These are phyloP conservation scores for Herpetomonas samuelpessoai DNA, from an alignment of 208 protist species.

Conservation along the genomic window DNA sequence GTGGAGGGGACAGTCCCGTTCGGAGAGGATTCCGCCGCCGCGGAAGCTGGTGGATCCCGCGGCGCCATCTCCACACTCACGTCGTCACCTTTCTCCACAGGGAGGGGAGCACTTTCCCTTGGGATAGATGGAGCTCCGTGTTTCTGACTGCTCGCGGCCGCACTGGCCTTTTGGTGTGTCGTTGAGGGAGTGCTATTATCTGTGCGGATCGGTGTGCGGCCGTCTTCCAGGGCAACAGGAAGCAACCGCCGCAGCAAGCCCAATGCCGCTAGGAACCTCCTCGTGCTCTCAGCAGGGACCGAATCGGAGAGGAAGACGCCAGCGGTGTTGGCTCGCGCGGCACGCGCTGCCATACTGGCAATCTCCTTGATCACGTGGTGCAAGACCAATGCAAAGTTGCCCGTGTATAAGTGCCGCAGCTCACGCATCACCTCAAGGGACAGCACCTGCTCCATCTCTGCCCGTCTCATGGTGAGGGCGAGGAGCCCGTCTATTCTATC, in stretches of 20 bases:
- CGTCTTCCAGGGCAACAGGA: conserved; percentile 67
- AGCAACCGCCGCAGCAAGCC: conserved; percentile 55
- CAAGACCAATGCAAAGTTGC: conserved; percentile 72
- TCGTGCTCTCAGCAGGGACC: conserved; percentile 17
- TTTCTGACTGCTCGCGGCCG: neutral
- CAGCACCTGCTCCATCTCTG: conserved; percentile 38
- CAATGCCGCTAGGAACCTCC: conserved; percentile 53
- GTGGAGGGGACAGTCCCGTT: no score
- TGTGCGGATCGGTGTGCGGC: conserved; percentile 22
- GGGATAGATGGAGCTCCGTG: neutral
- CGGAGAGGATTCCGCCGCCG: no score
- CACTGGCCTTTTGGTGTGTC: no score
- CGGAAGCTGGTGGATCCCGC: no score
- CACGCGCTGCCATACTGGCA: conserved; percentile 30
- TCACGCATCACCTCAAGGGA: conserved; percentile 48
- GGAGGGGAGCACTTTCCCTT: no score
- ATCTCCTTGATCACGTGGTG: conserved; percentile 68
- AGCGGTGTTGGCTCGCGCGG: conserved; percentile 1
- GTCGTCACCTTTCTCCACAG: no score
- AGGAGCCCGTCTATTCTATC: conserved; percentile 39
- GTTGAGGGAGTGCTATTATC: neutral
- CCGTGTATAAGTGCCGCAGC: conserved; percentile 79
- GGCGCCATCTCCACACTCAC: no score
- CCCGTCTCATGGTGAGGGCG: conserved; percentile 32
- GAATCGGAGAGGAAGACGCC: conserved; percentile 9